These are phyloP conservation scores for Peniophora sp. DNA, from an alignment of 1,284 basidiomycete species.

Conservation along the genomic window DNA sequence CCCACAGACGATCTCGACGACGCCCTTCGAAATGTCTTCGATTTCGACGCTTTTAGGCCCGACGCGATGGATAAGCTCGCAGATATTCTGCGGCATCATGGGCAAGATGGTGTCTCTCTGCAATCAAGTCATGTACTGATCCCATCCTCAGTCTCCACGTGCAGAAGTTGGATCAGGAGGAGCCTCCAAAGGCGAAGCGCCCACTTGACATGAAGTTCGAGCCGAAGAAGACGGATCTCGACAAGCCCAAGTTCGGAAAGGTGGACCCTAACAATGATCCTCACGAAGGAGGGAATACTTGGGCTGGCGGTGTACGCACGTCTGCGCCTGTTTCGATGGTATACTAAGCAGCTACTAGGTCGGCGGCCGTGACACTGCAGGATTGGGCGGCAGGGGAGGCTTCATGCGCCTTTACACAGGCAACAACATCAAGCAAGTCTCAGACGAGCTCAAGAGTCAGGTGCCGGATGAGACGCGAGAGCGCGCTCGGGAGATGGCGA, in stretches of 20 bases:
- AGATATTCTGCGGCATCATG: conserved; percentile 49
- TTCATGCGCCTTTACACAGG: conserved; percentile 61
- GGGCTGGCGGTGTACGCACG: conserved; percentile 49
- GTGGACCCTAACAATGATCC: conserved; percentile 46
- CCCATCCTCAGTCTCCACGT: conserved; percentile 37
- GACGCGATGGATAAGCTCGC: conserved; percentile 54
- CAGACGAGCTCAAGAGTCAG: conserved; percentile 45
- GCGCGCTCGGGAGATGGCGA: conserved; percentile 56
- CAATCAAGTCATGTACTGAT: too few species aligned
- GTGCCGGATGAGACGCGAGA: conserved; percentile 55
- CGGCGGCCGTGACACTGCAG: conserved; percentile 60
- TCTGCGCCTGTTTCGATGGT: conserved; percentile 2
- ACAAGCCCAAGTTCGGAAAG: conserved; percentile 49
- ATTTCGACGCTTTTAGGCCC: conserved; percentile 59
- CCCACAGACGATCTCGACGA: conserved; percentile 47
- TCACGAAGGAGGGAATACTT: conserved; percentile 53
- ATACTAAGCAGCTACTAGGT: conserved; percentile 28
- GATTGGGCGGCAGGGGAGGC: conserved; percentile 54
- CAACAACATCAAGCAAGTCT: conserved; percentile 55
- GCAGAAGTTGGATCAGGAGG: conserved; percentile 44
- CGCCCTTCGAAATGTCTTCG: conserved; percentile 55
- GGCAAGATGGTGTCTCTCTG: conserved; percentile 27
- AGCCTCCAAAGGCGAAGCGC: conserved; percentile 25
- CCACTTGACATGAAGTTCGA: conserved; percentile 46
- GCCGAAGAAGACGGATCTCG: conserved; percentile 39